A percentile compares a stretch with the other conserved stretches of the same genome.
Conservation (phyloP, 225 moss, liverwort and hornwort species). For the Asterella californica region DNA sequence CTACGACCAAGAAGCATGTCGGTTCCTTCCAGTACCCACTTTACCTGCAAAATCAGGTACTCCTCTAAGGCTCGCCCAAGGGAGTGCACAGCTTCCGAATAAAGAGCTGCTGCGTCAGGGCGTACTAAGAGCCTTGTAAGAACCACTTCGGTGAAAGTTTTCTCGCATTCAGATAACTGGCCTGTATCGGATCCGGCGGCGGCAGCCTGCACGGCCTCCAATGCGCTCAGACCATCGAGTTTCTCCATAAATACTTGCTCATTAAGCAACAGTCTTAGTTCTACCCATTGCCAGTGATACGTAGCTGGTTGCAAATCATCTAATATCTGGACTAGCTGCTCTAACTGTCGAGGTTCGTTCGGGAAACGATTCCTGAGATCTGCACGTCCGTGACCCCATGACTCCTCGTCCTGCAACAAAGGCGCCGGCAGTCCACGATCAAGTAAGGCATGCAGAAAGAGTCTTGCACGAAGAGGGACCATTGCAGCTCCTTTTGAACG, state of each 20-base stretch:
- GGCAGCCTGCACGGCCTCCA: slow-evolving; percentile 70
- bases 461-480: slow-evolving; percentile 87
- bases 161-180: slow-evolving; percentile 90
- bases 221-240: slow-evolving; percentile 68
- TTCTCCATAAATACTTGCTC: slow-evolving; percentile 96
- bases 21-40: slow-evolving; percentile 89
- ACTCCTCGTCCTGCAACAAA: slow-evolving; percentile 59
- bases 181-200: slow-evolving; percentile 78
- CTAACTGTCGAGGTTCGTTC: slow-evolving; percentile 72
- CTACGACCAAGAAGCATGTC: slow-evolving; percentile 93
- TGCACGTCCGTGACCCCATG: slow-evolving; percentile 58
- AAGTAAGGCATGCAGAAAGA: slow-evolving; percentile 86
- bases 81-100: slow-evolving; percentile 86
- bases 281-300: slow-evolving; percentile 99
- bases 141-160: slow-evolving; percentile 93
- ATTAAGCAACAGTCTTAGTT: slow-evolving; percentile 82
- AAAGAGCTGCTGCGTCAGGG: slow-evolving; percentile 96
- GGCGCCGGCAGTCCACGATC: slow-evolving; percentile 72
- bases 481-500: slow-evolving; percentile 63
- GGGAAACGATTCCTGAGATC: slow-evolving; percentile 47
- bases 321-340: slow-evolving; percentile 88
- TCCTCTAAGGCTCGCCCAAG: slow-evolving; percentile 92
- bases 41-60: slow-evolving; percentile 92
- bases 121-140: slow-evolving; percentile 91
- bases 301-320: slow-evolving; percentile 98